Conservation (phyloP, 2,329 filamentous ascomycete species). For the Sphaerostilbella broomeana region DNA sequence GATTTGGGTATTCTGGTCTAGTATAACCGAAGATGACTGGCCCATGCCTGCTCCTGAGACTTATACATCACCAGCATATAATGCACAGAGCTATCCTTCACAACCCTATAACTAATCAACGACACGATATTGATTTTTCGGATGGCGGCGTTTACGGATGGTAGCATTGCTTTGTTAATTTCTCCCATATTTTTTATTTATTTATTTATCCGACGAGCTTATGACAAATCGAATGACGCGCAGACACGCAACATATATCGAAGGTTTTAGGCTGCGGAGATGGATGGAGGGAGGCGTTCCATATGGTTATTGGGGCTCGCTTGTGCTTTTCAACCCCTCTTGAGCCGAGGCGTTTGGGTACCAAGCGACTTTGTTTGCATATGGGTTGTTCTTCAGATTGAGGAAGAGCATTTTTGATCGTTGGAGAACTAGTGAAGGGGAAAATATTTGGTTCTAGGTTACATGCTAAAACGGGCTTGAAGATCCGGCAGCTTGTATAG, state of each 20-base stretch:
- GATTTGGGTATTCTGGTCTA: constrained; percentile 96
- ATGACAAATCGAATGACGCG: constrained; percentile 14
- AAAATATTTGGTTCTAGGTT: constrained; percentile 17
- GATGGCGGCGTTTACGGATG: constrained; percentile 20
- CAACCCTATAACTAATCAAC: constrained; percentile 9
- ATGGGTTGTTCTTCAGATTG: constrained; percentile 13
- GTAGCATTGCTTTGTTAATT: constrained; percentile 16
- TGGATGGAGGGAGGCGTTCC: background rate
- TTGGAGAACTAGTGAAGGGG: constrained; percentile 17
- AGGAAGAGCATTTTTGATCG: constrained; percentile 11
- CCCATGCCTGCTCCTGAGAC: constrained; percentile 48
- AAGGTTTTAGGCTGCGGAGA: constrained; percentile 5
- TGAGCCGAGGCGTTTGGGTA: constrained; percentile 19
- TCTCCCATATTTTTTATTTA: constrained; percentile 5
- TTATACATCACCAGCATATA: constrained; percentile 29
- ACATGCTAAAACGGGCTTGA: constrained; percentile 17
- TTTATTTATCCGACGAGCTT: constrained; percentile 8
- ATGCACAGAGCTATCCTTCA: constrained; percentile 5
- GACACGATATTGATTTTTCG: constrained; percentile 11
- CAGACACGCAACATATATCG: constrained; percentile 9
- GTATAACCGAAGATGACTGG: constrained; percentile 99
- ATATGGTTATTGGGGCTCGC: background rate
- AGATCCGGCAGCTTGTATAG: constrained; percentile 21
- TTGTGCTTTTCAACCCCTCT: constrained; percentile 2
- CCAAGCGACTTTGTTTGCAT: constrained; percentile 18